Percentiles rank a stretch among this genome's conserved stretches.
Conservation (phyloP, 805 yeast species). For the Blastobotrys attinorum region DNA sequence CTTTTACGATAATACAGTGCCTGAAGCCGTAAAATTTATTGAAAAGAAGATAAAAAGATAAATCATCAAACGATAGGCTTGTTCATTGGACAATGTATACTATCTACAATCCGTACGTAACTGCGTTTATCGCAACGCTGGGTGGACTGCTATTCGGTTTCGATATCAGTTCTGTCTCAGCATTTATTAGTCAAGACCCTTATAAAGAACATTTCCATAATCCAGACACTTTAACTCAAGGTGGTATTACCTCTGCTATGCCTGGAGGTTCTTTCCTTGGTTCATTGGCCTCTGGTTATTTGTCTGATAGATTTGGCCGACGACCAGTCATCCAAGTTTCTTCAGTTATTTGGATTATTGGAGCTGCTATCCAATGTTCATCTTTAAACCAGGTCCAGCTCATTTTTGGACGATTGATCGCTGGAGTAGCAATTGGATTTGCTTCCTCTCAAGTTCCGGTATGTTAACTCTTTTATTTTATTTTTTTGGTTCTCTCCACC, state of each 20-base stretch:
- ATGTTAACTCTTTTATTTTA: no score
- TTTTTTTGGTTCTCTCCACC: no score
- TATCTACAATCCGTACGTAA: constrained; percentile 48
- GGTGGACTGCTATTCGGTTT: constrained; percentile 72
- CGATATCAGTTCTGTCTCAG: constrained; percentile 70
- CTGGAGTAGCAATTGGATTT: constrained; percentile 60
- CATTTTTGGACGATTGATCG: constrained; percentile 48
- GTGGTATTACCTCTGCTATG: constrained; percentile 67
- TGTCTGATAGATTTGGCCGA: constrained; percentile 51
- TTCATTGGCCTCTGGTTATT: constrained; percentile 45
- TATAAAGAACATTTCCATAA: constrained; percentile 45
- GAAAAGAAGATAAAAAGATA: no score
- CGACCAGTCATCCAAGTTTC: constrained; percentile 44
- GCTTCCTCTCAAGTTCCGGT: constrained; percentile 59
- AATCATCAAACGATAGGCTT: no score
- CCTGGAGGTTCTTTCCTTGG: constrained; percentile 75
- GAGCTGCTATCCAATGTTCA: constrained; percentile 48
- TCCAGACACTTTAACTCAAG: constrained; percentile 55
- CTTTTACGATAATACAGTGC: no score
- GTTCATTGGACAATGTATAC: constrained; percentile 22
- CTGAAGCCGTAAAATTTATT: no score
- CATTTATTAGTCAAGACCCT: constrained; percentile 44
- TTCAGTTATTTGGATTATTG: constrained; percentile 50
- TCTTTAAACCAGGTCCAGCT: constrained; percentile 37
- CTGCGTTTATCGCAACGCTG: constrained; percentile 49